phyloP scores from a whole-genome alignment of 1,284 basidiomycete genomes.

The Ceratobasidium sp. region DNA sequence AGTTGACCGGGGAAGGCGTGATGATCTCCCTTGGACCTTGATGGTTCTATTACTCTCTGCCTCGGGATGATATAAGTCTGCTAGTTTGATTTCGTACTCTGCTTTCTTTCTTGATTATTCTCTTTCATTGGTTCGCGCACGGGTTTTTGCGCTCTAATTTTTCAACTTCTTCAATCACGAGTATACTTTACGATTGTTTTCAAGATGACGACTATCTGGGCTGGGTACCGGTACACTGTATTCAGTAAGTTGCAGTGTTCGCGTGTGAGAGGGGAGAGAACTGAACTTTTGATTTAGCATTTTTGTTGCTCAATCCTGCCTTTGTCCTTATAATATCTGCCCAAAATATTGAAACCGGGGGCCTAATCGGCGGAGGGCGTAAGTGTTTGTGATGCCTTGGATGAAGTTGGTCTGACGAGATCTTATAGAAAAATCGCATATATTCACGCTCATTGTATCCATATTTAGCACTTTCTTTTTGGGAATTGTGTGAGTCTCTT shows the following conservation, averaged over 20 bases:
- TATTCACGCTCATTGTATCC: slow-evolving; percentile 22
- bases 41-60: slow-evolving; percentile 2
- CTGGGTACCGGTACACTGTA: slow-evolving; percentile 30
- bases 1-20: background rate
- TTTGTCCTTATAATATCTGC: slow-evolving; percentile 25
- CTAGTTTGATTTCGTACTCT: background rate
- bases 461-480: slow-evolving; percentile 19
- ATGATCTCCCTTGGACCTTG: slow-evolving; percentile 11
- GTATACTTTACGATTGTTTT: slow-evolving; percentile 4
- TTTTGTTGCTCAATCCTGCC: slow-evolving; percentile 7
- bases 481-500: slow-evolving; percentile 1
- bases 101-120: background rate
- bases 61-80: slow-evolving; percentile 16
- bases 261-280: background rate
- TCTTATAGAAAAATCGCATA: slow-evolving; percentile 10
- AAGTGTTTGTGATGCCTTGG: background rate
- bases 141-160: background rate
- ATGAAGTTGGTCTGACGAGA: background rate
- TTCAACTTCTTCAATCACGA: background rate
- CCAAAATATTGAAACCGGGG: slow-evolving; percentile 13
- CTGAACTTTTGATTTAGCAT: background rate
- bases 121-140: background rate
- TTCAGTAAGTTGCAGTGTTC: slow-evolving; percentile 1
- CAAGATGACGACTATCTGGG: slow-evolving; percentile 27
- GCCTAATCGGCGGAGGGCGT: slow-evolving; percentile 16